These are phyloP conservation scores for Cutaneotrichosporon cutaneum DNA, from an alignment of 1,284 basidiomycete species.

Conservation along the genomic window DNA sequence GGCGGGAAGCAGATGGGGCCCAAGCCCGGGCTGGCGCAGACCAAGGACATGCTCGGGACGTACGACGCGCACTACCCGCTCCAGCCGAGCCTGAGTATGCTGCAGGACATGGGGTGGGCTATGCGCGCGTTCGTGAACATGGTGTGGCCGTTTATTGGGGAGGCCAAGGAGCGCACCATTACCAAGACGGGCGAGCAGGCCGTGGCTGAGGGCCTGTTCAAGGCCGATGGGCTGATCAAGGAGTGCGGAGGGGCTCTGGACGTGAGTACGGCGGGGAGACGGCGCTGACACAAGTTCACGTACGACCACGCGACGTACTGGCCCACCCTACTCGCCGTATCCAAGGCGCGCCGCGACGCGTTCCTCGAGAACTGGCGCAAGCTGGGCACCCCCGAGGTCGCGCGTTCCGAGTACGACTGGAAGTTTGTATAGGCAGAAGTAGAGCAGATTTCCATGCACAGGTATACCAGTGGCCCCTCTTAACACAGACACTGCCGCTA, in stretches of 20 bases:
- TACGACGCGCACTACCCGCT: constrained; percentile 39
- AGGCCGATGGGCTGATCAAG: constrained; percentile 25
- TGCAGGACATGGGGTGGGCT: constrained; percentile 44
- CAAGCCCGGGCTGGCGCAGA: constrained; percentile 32
- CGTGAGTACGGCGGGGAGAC: constrained; percentile 18
- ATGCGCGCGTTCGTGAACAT: constrained; percentile 43
- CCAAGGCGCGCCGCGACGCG: constrained; percentile 27
- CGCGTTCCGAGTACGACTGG: constrained; percentile 35
- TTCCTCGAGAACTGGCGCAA: constrained; percentile 31
- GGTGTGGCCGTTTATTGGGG: constrained; percentile 49
- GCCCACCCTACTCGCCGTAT: constrained; percentile 32
- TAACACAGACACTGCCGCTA: neutral
- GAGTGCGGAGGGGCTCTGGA: constrained; percentile 40
- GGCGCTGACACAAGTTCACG: constrained; percentile 7
- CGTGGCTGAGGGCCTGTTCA: constrained; percentile 29
- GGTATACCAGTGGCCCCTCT: neutral
- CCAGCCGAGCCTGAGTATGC: constrained; percentile 33
- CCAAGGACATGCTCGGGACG: constrained; percentile 32
- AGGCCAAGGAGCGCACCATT: constrained; percentile 35
- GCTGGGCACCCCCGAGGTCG: constrained; percentile 31
- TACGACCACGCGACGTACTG: constrained; percentile 44
- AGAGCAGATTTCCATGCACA: neutral
- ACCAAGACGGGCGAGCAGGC: constrained; percentile 30
- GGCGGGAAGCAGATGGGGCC: constrained; percentile 43
- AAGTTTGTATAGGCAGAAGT: constrained; percentile 19